Evolutionary conservation across 345 rosid genomes (phyloP).

Genomic region (Citrus unshiu): DNA sequence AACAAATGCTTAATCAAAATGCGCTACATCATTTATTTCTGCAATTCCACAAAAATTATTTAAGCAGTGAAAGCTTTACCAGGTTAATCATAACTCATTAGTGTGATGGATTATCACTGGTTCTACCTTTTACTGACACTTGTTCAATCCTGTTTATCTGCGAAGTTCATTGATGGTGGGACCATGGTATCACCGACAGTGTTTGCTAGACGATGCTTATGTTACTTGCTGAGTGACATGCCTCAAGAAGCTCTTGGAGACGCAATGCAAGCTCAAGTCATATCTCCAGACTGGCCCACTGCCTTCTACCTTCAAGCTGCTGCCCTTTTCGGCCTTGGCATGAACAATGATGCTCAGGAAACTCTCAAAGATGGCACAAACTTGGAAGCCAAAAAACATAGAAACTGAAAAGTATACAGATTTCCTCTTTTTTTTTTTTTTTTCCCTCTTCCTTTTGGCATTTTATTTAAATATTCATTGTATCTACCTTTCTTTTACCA

Average conservation of each 20-base stretch:
- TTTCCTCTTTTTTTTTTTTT: not conserved
- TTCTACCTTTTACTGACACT: not conserved
- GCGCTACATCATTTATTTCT: too few relatives aligned
- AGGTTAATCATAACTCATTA: not conserved
- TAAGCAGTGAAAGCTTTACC: not conserved
- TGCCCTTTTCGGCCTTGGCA: slow-evolving; percentile 75
- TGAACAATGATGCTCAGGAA: slow-evolving; percentile 78
- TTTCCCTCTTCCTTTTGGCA: not conserved
- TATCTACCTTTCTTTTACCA: slow-evolving; percentile 16
- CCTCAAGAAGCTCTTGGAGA: slow-evolving; percentile 82
- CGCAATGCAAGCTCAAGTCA: slow-evolving; percentile 76
- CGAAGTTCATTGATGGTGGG: slow-evolving; percentile 73
- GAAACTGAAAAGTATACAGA: slow-evolving; percentile 52
- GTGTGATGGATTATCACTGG: not conserved
- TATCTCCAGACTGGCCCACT: slow-evolving; percentile 79
- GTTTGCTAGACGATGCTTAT: slow-evolving; percentile 73
- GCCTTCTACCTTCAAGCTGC: slow-evolving; percentile 84
- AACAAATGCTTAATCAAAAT: not conserved
- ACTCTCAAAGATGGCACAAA: slow-evolving; percentile 82
- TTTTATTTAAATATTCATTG: slow-evolving; percentile 28
- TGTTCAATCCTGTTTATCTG: not conserved
- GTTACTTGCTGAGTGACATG: slow-evolving; percentile 68
- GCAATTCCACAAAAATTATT: not conserved
- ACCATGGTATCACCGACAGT: slow-evolving; percentile 79
- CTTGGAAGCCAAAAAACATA: slow-evolving; percentile 63